Evolutionary conservation across 345 rosid species (phyloP).

Genomic region (Pseudoturritis turrita): DNA sequence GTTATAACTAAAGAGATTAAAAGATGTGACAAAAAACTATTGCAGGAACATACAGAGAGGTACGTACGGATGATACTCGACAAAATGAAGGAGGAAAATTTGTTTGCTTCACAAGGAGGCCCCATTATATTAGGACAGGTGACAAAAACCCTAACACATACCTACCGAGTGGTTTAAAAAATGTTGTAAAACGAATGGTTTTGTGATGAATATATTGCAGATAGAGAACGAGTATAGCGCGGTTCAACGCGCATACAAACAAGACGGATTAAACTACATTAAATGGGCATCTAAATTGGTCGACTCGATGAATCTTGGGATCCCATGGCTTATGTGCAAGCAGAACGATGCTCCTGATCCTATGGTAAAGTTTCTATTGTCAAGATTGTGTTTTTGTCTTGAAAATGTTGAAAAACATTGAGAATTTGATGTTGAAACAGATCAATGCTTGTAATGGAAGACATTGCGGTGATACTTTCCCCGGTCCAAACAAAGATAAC

Average conservation of each 20-base stretch:
- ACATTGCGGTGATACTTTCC: conserved; percentile 62
- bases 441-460: conserved; percentile 79
- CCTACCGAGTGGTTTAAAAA: neutral
- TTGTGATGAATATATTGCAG: conserved; percentile 27
- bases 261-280: conserved; percentile 47
- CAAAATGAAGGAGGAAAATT: conserved; percentile 44
- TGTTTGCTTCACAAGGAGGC: conserved; percentile 66
- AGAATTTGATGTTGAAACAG: conserved; percentile 30
- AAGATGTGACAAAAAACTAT: neutral
- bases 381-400: neutral
- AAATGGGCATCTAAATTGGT: conserved; percentile 74
- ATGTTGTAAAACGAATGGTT: neutral
- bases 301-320: conserved; percentile 57
- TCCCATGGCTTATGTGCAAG: conserved; percentile 89
- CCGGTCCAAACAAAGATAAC: conserved; percentile 58
- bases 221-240: conserved; percentile 74
- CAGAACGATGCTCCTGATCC: conserved; percentile 80
- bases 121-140: conserved; percentile 64
- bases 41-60: conserved; percentile 54
- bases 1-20: neutral
- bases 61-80: conserved; percentile 43
- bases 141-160: neutral
- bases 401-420: neutral
- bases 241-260: conserved; percentile 45
- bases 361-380: conserved; percentile 37